phyloP scores from a whole-genome alignment of 306 rosid genomes.

The Acacia confusa region DNA sequence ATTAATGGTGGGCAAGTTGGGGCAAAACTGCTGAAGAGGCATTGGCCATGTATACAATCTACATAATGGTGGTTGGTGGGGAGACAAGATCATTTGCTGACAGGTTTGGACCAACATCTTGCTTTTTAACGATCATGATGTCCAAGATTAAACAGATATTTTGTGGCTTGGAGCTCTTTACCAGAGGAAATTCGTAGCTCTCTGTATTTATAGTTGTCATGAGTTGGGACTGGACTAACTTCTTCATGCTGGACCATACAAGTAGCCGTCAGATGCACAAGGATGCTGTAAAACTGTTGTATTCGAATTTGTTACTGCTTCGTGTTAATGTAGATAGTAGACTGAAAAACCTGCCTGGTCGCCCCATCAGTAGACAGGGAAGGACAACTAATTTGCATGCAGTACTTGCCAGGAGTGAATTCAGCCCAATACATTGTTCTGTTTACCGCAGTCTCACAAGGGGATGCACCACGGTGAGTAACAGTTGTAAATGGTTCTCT shows the following conservation, averaged over 20 bases:
- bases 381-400: neutral
- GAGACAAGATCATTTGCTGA: slow-evolving; percentile 27
- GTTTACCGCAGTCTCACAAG: neutral
- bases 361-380: neutral
- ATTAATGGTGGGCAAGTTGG: slow-evolving; percentile 34
- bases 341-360: slow-evolving; percentile 20
- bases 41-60: slow-evolving; percentile 37
- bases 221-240: slow-evolving; percentile 22
- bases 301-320: slow-evolving; percentile 25
- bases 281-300: slow-evolving; percentile 42
- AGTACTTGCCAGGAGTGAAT: neutral
- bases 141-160: slow-evolving; percentile 37
- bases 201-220: slow-evolving; percentile 38
- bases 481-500: neutral
- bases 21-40: slow-evolving; percentile 29
- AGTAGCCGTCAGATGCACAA: slow-evolving; percentile 45
- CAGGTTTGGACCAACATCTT: slow-evolving; percentile 44
- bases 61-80: slow-evolving; percentile 28
- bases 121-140: slow-evolving; percentile 43
- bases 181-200: slow-evolving; percentile 36
- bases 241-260: slow-evolving; percentile 37
- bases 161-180: slow-evolving; percentile 39
- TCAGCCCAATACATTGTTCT: neutral
- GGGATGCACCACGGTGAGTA: slow-evolving; percentile 27
- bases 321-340: neutral